Conservation (phyloP, 495 filamentous ascomycete genomes). For the Annulohypoxylon nitens region DNA sequence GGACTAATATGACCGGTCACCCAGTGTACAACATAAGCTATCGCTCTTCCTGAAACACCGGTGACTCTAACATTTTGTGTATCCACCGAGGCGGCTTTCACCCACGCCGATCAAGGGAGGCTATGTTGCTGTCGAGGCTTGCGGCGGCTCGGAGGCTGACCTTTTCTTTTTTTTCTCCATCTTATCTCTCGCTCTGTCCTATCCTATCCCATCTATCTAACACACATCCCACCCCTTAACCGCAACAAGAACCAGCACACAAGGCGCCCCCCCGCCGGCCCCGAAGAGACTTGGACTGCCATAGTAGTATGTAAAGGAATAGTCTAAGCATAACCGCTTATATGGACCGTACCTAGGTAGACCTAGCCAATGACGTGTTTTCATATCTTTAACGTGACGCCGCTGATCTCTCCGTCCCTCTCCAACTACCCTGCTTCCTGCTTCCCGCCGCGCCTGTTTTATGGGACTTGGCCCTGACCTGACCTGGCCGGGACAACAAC, state of each 20-base stretch:
- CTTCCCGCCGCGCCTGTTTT: conserved; percentile 1
- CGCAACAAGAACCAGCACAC: not conserved
- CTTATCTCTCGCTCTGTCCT: conserved; percentile 1
- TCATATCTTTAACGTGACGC: not conserved
- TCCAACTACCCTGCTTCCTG: not conserved
- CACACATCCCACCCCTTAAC: not conserved
- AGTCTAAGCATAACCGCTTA: conserved; percentile 32
- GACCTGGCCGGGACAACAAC: conserved; percentile 13
- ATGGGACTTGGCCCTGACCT: conserved; percentile 25
- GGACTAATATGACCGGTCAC: conserved; percentile 11
- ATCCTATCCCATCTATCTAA: not conserved
- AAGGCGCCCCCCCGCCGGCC: conserved; percentile 21
- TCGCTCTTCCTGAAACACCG: conserved; percentile 39
- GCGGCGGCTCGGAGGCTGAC: conserved; percentile 9
- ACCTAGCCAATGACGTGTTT: conserved; percentile 17
- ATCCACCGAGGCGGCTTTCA: conserved; percentile 22
- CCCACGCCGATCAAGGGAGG: conserved; percentile 44
- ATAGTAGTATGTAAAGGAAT: conserved; percentile 30
- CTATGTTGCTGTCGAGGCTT: conserved; percentile 15
- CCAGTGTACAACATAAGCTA: conserved; percentile 5
- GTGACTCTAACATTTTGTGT: conserved; percentile 32
- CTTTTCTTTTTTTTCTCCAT: not conserved
- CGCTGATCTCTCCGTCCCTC: conserved; percentile 31
- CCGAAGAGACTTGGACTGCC: not conserved
- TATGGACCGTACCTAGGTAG: conserved; percentile 29